Evolutionary conservation across 73 alveolate genomes (phyloP).

Genomic region (Blepharisma stoltei): DNA sequence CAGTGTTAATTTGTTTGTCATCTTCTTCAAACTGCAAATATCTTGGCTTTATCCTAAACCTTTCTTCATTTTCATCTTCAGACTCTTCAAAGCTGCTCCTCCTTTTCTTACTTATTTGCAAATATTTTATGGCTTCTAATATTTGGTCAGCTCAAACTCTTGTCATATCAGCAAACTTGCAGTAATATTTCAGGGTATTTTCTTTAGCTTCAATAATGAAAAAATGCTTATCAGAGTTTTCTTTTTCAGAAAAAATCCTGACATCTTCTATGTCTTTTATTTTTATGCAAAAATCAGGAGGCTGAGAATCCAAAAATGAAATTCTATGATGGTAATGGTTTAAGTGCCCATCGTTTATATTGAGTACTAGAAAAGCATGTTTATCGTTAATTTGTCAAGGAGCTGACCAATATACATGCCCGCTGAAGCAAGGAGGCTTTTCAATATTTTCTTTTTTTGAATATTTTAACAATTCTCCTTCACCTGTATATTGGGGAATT

Average conservation of each 20-base stretch:
- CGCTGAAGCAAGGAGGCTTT: background rate
- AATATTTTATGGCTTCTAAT: constrained; percentile 4
- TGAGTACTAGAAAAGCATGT: background rate
- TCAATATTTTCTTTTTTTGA: background rate
- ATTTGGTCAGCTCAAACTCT: constrained; percentile 4
- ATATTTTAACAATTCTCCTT: background rate
- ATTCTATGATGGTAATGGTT: background rate
- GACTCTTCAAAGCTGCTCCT: background rate
- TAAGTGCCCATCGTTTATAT: background rate
- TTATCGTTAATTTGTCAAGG: constrained; percentile 22
- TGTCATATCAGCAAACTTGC: constrained; percentile 16
- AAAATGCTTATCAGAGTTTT: background rate
- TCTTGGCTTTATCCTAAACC: background rate
- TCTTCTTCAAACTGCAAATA: constrained; percentile 27
- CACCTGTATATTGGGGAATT: background rate
- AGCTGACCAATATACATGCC: constrained; percentile 1
- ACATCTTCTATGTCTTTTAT: background rate
- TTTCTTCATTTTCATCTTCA: background rate
- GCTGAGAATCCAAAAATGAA: background rate
- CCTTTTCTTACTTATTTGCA: background rate
- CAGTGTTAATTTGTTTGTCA: background rate
- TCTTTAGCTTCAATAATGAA: background rate
- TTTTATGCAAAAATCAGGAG: background rate
- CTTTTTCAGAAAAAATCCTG: background rate
- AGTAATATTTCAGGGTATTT: background rate